Evolutionary conservation across 2,329 filamentous ascomycete species (phyloP).

Genomic region (Aureobasidium sp.): DNA sequence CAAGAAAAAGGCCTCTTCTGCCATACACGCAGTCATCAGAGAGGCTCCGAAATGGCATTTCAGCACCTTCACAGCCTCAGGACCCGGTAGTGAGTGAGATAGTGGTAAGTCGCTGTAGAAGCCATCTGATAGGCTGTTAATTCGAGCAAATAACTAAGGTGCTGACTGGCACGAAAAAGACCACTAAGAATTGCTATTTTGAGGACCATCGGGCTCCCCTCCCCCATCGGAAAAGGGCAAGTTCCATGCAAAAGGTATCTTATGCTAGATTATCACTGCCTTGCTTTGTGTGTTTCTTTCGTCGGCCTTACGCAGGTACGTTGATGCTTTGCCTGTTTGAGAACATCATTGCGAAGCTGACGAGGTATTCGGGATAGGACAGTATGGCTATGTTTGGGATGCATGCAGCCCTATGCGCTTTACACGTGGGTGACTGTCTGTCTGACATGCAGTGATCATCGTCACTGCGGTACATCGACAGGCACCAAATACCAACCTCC

Average conservation of each 20-base stretch:
- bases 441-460: conserved; percentile 6
- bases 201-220: not conserved
- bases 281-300: not conserved
- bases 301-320: not conserved
- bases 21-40: not conserved
- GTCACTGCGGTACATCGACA: not conserved
- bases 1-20: not conserved
- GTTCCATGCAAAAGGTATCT: not conserved
- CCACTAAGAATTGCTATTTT: not conserved
- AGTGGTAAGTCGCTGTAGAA: too few species aligned
- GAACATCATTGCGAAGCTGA: not conserved
- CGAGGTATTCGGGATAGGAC: not conserved
- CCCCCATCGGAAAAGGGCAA: not conserved
- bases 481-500: not conserved
- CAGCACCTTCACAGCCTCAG: not conserved
- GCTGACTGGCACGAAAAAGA: not conserved
- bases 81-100: not conserved
- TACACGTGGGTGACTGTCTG: not conserved
- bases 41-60: not conserved
- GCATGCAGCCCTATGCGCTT: not conserved
- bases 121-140: not conserved
- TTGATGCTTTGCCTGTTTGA: not conserved
- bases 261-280: not conserved
- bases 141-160: not conserved
- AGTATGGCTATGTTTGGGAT: not conserved